Evolutionary conservation across 2,329 filamentous ascomycete species (phyloP), one percentile per base, ranked within the genome.

Genomic region (Phaeosphaeria sp.): DNA sequence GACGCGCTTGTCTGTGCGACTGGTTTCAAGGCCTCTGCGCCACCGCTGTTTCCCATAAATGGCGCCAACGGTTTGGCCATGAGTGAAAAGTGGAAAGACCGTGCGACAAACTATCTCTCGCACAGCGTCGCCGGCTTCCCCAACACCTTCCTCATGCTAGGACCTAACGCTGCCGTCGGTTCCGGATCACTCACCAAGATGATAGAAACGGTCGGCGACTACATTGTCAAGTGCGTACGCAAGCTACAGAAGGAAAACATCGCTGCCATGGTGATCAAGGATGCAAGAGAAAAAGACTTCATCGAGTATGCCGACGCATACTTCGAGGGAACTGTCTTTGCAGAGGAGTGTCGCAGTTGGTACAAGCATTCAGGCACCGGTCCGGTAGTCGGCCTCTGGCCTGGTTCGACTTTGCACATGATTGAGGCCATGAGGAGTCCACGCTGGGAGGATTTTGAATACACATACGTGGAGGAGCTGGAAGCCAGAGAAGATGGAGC

Each of bases 1-100:
- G 80, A 82, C 57, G 74, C 75, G 11, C 67, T 82, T 21, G 76
- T 82, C 56, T 81, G 78, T 61, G 79, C 80, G 10, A 82, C 80
- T 1, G 80, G 80, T 36, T 81, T 81, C 70, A 72, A 80, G 60
- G 61, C 74, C 25, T 71, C 69, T 18, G 66, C 74, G 15, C 67
- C 76, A 5, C 78, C 79, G 1, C 76, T 76, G 3, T 81, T 80
- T 67, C 72, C 72, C 5, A 54, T 80, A 2, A 67, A 55, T 2
- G 78, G 78, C 25, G 50, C 59, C 10, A 56, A 72, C 22, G 68
- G 67, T 22, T 59, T 71, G 2, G 54, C 74, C 44, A 54, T 81
- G 21, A 57, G 61, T 20, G 41, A 72, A 21, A 68, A 77, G 65
- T 75, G 79, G 79, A 54, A 68, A 48, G 49, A 71, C 51, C 65